Conservation (phyloP, 208 protist genomes). For the Borovskyia barvae region DNA sequence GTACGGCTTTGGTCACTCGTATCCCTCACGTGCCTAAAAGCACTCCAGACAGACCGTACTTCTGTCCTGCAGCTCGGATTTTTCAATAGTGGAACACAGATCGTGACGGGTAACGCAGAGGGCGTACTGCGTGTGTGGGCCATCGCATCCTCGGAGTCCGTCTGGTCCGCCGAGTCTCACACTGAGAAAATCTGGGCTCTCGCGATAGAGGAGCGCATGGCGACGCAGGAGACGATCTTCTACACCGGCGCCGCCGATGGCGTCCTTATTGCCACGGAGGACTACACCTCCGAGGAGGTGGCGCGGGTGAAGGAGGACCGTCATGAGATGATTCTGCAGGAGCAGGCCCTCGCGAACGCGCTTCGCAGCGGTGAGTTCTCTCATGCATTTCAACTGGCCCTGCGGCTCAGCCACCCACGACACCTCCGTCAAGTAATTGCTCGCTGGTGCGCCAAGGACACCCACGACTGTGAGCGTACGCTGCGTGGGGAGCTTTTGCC, state of each 20-base stretch:
- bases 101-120: slow-evolving; percentile 84
- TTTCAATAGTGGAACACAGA: slow-evolving; percentile 86
- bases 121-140: slow-evolving; percentile 92
- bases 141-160: slow-evolving; percentile 65
- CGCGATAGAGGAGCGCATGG: slow-evolving; percentile 39
- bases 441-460: slow-evolving; percentile 63
- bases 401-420: slow-evolving; percentile 84
- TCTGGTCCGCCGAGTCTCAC: slow-evolving; percentile 81
- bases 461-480: slow-evolving; percentile 52
- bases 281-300: slow-evolving; percentile 91
- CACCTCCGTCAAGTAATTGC: slow-evolving; percentile 84
- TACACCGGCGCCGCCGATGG: slow-evolving; percentile 86
- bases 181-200: slow-evolving; percentile 88
- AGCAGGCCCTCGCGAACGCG: slow-evolving; percentile 85
- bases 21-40: slow-evolving; percentile 79
- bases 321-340: slow-evolving; percentile 66
- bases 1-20: slow-evolving; percentile 88
- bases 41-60: slow-evolving; percentile 76
- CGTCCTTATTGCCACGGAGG: slow-evolving; percentile 80
- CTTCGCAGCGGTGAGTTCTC: slow-evolving; percentile 75
- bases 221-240: slow-evolving; percentile 43
- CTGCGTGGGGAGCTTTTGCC: slow-evolving; percentile 64
- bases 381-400: slow-evolving; percentile 76
- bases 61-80: slow-evolving; percentile 83
- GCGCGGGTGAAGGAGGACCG: slow-evolving; percentile 58